Evolutionary conservation across 495 filamentous ascomycete species (phyloP).

Genomic region (Neurospora sp.): DNA sequence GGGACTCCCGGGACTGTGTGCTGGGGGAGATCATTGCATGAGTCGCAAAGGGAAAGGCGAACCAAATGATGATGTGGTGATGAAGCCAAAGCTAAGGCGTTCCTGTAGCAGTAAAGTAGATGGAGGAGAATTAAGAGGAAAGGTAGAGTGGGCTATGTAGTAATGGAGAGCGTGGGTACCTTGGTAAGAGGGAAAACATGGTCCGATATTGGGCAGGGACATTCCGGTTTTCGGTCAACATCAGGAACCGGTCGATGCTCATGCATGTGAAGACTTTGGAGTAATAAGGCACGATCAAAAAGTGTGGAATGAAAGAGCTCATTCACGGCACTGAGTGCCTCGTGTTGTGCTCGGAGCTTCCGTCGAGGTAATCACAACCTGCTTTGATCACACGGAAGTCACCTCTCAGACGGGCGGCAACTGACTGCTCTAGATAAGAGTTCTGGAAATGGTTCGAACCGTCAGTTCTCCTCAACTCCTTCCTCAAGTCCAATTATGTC

Average conservation of each 20-base stretch:
- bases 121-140: background rate
- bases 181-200: background rate
- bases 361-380: background rate
- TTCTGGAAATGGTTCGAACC: no score
- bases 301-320: background rate
- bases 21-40: no score
- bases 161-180: background rate
- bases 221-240: background rate
- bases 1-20: no score
- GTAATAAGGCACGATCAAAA: background rate
- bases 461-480: background rate
- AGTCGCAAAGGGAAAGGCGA: no score
- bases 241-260: background rate
- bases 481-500: background rate
- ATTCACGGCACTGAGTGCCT: no score
- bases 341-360: no score
- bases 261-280: background rate
- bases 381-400: no score
- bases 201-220: background rate
- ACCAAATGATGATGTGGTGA: background rate
- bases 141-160: background rate
- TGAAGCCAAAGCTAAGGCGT: background rate
- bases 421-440: no score
- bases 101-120: background rate
- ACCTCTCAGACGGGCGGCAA: no score